These are phyloP conservation scores for Fusarium pilosicola DNA, from an alignment of 2,329 filamentous ascomycete genomes.

Conservation along the genomic window DNA sequence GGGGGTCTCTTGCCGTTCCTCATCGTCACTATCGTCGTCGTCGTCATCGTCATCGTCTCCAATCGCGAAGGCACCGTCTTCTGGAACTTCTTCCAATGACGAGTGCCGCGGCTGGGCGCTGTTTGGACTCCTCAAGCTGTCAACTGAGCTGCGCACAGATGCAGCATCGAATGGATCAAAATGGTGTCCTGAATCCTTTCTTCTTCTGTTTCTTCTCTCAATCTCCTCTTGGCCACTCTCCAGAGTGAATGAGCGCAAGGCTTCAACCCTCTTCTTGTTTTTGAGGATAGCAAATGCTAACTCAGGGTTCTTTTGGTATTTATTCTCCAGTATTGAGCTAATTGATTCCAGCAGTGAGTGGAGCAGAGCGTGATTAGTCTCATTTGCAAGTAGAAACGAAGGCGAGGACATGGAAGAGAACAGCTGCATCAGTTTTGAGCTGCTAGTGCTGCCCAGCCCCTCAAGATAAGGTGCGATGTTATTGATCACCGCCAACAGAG, in stretches of 20 bases:
- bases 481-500: constrained; percentile 89
- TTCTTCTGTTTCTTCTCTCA: constrained; percentile 77
- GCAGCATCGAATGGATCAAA: constrained; percentile 60
- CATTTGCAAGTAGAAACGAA: constrained; percentile 90
- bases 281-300: constrained; percentile 83
- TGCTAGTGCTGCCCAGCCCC: constrained; percentile 77
- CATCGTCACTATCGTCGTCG: constrained; percentile 67
- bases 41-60: constrained; percentile 70
- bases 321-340: constrained; percentile 89
- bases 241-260: constrained; percentile 85
- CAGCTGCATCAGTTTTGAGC: constrained; percentile 85
- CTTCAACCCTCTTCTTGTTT: constrained; percentile 85
- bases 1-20: constrained; percentile 64
- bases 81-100: constrained; percentile 52
- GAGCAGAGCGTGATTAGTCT: constrained; percentile 85
- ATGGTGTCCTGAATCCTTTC: constrained; percentile 69
- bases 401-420: constrained; percentile 94
- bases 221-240: constrained; percentile 94
- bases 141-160: constrained; percentile 70
- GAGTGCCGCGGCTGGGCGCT: constrained; percentile 39
- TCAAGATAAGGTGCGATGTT: constrained; percentile 90
- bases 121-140: constrained; percentile 73
- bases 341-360: constrained; percentile 87
- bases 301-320: constrained; percentile 82
- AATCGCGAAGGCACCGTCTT: constrained; percentile 86